Evolutionary conservation across 2,329 filamentous ascomycete species (phyloP), one percentile per base, ranked within the genome.

Genomic region (Trichoderma polysporum): DNA sequence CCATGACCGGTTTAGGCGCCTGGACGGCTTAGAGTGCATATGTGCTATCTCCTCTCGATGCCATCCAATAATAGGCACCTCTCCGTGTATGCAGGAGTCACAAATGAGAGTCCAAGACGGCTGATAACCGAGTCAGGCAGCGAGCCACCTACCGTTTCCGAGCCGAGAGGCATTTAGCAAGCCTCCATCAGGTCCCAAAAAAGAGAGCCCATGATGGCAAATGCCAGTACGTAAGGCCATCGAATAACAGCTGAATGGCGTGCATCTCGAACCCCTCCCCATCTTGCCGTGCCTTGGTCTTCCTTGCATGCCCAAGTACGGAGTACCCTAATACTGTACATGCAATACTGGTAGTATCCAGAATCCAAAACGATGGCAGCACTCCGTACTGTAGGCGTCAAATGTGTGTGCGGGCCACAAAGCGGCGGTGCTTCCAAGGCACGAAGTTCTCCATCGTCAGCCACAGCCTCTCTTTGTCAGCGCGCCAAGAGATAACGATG

Each of bases 401-500:
- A 3, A 5, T 10, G 37, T 27, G 53, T n/a, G 53, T 17, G 37
- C 37, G 50, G 49, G 60, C 37, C 60, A 57, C 53, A 65, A 31
- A 49, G 49, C 33, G 45, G 45, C 64, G 49, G 47, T 54, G 64
- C 49, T 31, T 49, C 39, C 64, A 60, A 60, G 64, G 64, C 64
- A 61, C 29, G 60, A 33, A 56, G 27, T 37, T 53, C 37, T 61
- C 49, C 56, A 45, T 52, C 64, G 50, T 66, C 64, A 66, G 64
- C 64, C 64, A 66, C 64, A 66, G 15, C 39, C 5, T 12, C 33
- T 27, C 64, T 66, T 66, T 61, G 64, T 66, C 64, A 66, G 37
- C 64, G 19, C 57, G 54, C 64, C 61, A 64, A 66, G 57, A 66
- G 64, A 66, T 66, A 66, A 66, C 57, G 56, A 47, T 19, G 49